Conservation (phyloP, 331 rosid species). For the Arachis monticola region DNA sequence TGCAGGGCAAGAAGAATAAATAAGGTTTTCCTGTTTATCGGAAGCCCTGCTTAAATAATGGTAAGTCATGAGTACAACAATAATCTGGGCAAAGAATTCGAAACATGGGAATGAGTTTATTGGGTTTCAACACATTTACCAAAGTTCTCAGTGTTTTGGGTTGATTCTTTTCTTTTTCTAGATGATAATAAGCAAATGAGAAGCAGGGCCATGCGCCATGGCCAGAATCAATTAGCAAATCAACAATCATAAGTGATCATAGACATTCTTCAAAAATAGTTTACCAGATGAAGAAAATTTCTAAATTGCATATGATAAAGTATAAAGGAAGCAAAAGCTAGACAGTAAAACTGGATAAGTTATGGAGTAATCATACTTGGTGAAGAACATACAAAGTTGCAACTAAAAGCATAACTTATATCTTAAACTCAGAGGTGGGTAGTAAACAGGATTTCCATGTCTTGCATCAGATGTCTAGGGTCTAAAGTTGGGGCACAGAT, state of each 20-base stretch:
- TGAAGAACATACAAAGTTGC: slow-evolving; percentile 18
- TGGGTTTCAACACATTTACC: not conserved
- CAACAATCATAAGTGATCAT: not conserved
- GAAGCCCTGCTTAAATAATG: not conserved
- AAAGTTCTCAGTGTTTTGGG: not conserved
- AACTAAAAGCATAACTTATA: not conserved
- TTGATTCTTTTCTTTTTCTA: not conserved
- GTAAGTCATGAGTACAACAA: slow-evolving; percentile 12
- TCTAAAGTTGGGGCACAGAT: not conserved
- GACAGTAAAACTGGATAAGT: not conserved
- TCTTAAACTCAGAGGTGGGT: slow-evolving; percentile 6
- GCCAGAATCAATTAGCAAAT: not conserved
- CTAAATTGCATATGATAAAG: slow-evolving; percentile 12
- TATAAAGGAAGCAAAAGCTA: not conserved
- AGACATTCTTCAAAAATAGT: slow-evolving; percentile 1
- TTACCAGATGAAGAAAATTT: slow-evolving; percentile 4
- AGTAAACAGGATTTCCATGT: not conserved
- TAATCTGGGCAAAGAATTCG: slow-evolving; percentile 12
- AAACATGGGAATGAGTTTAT: slow-evolving; percentile 9
- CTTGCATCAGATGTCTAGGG: not conserved
- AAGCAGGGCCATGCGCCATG: not conserved
- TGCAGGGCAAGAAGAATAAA: not conserved
- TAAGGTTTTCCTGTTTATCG: not conserved
- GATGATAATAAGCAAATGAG: not conserved
- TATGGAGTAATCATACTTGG: slow-evolving; percentile 11